A percentile compares a stretch with the other conserved stretches of the same genome.
Conservation (phyloP, 768 basidiomycete genomes). For the Auricularia cornea region DNA sequence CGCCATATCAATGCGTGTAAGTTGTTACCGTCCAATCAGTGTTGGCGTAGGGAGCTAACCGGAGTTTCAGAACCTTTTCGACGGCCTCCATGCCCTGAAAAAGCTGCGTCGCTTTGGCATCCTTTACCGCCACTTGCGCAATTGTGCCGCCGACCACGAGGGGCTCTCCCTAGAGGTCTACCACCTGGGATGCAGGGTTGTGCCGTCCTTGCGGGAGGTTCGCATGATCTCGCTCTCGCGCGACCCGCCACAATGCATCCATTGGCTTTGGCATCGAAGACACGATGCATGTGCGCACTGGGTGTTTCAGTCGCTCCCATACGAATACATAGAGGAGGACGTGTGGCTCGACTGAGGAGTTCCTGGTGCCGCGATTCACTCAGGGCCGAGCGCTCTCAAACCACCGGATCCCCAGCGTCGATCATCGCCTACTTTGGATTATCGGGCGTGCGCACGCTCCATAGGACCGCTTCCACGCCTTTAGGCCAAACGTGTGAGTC, state of each 20-base stretch:
- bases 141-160: neutral
- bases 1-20: neutral
- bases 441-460: too few species aligned
- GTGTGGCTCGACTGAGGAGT: neutral
- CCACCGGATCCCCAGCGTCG: too few species aligned
- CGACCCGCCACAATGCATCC: neutral
- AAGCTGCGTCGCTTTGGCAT: neutral
- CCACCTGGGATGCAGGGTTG: neutral
- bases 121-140: neutral
- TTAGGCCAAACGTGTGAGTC: too few species aligned
- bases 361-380: too few species aligned
- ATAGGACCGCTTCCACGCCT: too few species aligned
- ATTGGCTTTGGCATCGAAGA: neutral
- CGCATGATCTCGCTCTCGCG: neutral
- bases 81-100: neutral
- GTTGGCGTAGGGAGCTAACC: too few species aligned
- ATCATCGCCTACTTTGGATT: too few species aligned
- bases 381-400: too few species aligned
- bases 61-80: neutral
- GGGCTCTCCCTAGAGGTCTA: neutral
- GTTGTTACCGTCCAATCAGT: neutral
- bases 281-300: neutral
- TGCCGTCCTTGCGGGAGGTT: neutral
- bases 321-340: neutral
- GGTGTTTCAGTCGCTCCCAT: neutral